Conservation (phyloP, 345 rosid genomes). For the Abelmoschus esculentus region DNA sequence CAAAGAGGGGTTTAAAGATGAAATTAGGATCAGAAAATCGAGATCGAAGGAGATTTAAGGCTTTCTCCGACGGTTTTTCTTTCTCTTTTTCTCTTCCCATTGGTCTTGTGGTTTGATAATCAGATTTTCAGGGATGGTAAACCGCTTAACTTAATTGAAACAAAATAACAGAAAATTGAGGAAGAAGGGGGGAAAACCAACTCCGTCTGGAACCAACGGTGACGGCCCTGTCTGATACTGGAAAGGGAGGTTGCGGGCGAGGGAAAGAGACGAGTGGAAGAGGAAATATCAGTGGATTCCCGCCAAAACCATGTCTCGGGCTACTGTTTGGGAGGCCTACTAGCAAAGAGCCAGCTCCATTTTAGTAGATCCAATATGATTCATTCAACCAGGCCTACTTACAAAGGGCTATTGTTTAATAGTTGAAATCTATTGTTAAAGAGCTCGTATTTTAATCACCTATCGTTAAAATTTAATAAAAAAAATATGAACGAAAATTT, state of each 20-base stretch:
- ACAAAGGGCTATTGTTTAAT: too few relatives aligned
- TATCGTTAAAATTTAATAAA: too few relatives aligned
- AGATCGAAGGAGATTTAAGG: conserved; percentile 47
- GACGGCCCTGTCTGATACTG: background rate
- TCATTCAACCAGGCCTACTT: too few relatives aligned
- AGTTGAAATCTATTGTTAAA: too few relatives aligned
- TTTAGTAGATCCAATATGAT: too few relatives aligned
- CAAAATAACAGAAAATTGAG: background rate
- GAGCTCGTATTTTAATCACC: too few relatives aligned
- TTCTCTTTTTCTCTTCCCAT: conserved; percentile 38
- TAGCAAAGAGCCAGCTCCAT: too few relatives aligned
- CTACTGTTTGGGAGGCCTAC: background rate
- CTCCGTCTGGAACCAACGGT: background rate
- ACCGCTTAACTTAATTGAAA: too few relatives aligned
- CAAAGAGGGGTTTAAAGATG: conserved; percentile 51
- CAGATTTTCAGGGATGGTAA: too few relatives aligned
- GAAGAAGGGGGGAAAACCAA: background rate
- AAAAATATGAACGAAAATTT: too few relatives aligned
- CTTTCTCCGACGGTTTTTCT: conserved; percentile 31
- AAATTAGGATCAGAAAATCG: conserved; percentile 62
- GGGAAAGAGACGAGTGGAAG: background rate
- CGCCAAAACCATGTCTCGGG: background rate
- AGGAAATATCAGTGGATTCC: background rate
- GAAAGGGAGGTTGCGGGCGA: background rate
- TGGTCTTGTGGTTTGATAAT: background rate